Evolutionary conservation across 1,284 basidiomycete species (phyloP).

Genomic region (Apiotrichum gamsii): DNA sequence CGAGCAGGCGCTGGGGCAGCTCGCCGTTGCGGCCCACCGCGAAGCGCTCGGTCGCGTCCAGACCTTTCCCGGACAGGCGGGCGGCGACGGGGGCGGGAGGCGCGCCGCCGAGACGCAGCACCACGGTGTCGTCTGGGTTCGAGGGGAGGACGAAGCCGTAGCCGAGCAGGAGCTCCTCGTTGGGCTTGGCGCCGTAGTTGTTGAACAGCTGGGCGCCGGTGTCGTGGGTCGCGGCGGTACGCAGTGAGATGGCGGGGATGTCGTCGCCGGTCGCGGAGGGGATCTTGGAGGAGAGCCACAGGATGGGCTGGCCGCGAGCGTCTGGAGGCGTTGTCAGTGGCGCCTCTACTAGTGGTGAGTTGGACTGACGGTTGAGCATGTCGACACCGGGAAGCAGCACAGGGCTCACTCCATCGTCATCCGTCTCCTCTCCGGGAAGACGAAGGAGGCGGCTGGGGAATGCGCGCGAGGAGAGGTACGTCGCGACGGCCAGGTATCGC

Average conservation of each 20-base stretch:
- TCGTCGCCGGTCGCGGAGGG: conserved; percentile 12
- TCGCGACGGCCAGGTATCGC: conserved; percentile 61
- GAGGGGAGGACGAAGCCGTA: conserved; percentile 73
- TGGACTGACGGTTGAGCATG: conserved; percentile 62
- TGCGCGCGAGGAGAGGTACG: conserved; percentile 75
- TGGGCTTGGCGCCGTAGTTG: conserved; percentile 60
- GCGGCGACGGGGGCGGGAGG: conserved; percentile 12
- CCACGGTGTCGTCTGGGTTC: conserved; percentile 77
- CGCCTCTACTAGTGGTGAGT: background rate
- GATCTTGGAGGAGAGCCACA: conserved; percentile 62
- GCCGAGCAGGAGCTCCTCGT: conserved; percentile 75
- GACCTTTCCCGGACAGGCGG: conserved; percentile 19
- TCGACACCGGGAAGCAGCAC: conserved; percentile 80
- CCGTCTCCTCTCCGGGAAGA: conserved; percentile 26
- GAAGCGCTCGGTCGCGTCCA: conserved; percentile 51
- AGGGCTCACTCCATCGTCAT: conserved; percentile 55
- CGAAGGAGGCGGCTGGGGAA: conserved; percentile 77
- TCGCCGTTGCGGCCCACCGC: conserved; percentile 57
- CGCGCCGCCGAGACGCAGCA: conserved; percentile 59
- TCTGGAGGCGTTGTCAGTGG: conserved; percentile 10
- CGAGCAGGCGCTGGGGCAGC: conserved; percentile 59
- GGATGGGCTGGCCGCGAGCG: conserved; percentile 61
- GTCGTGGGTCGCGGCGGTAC: conserved; percentile 36
- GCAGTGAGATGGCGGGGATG: conserved; percentile 27
- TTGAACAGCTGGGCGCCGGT: conserved; percentile 67